Evolutionary conservation across 148 eudicot genomes (phyloP), one percentile per base, ranked within the genome.

Genomic region (Rhododendron simsii): DNA sequence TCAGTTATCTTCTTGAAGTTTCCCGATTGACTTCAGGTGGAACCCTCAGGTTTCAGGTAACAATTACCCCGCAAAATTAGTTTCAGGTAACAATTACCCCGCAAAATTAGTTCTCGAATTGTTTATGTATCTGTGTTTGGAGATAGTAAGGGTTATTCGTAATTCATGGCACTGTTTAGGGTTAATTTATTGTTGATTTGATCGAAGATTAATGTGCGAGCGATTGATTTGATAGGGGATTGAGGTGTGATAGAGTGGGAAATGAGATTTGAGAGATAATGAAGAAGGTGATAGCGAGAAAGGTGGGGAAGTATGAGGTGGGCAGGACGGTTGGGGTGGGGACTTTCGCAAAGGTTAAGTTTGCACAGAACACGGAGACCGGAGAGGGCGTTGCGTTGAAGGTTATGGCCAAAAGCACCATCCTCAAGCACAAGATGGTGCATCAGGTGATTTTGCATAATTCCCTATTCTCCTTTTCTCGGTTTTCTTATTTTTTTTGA

Each of bases 301-400:
- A 91, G 84, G 92, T 96, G 4, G 98, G 98, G 63, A 96, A 91
- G 87, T 96, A 96, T 86, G 98, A 96, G 86, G 84, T 96, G 21
- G 98, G 98, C 7, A 87, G 94, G 83, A 96, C 98, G 81, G 86
- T 96, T 28, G 98, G 98, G 1, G 96, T 94, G 89, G 98, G 98
- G 39, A 92, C 96, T 7, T 95, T 95, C 75, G 98, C 98, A 0
- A 95, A 95, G 91, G 98, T 96, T 10, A 96, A 93, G 85, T 91
- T 93, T 80, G 98, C 98, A 39, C 87, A 87, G 47, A 91, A 95
- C 61, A 73, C 90, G 5, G 98, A 94, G 59, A 96, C 94, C 26
- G 95, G 98, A 44, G 95, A 93, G 82, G 89, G 88, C 87, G 98
- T 95, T 11, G 99, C 99, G 2, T 87, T 97, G 45, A 97, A 97